Conservation (phyloP, 768 basidiomycete genomes). For the Cubamyces sp. region DNA sequence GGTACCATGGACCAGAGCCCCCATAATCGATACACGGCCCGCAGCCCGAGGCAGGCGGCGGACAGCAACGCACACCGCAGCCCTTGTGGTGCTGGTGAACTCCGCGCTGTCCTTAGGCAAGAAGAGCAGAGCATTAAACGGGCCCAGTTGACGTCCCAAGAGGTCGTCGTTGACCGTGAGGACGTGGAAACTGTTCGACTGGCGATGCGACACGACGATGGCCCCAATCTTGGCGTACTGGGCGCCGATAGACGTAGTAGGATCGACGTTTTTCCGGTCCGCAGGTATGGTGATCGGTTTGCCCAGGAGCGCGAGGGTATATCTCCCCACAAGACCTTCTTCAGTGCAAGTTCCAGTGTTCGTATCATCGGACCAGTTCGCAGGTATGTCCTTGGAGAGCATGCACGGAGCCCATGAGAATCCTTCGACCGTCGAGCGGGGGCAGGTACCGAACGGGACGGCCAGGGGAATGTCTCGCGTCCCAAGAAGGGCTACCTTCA, state of each 20-base stretch:
- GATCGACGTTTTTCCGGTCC: background rate
- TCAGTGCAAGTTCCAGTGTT: background rate
- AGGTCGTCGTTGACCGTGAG: too few relatives aligned
- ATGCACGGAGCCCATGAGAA: background rate
- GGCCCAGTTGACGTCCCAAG: too few relatives aligned
- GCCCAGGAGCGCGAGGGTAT: background rate
- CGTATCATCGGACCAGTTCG: background rate
- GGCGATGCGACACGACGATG: background rate
- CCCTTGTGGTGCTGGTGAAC: too few relatives aligned
- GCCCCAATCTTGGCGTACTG: background rate
- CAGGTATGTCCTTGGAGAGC: background rate
- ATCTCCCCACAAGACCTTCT: background rate
- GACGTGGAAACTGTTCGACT: too few relatives aligned
- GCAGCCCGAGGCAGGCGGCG: too few relatives aligned
- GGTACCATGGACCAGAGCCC: too few relatives aligned
- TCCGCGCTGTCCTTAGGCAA: too few relatives aligned
- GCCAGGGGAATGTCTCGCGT: background rate
- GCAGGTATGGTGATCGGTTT: background rate
- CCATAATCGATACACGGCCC: too few relatives aligned
- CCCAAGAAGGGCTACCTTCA: conserved; percentile 10
- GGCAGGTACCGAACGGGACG: background rate
- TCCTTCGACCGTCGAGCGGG: background rate
- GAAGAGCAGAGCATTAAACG: background rate
- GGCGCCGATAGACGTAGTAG: background rate
- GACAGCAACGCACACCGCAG: too few relatives aligned